Evolutionary conservation across 2,329 filamentous ascomycete species (phyloP).

Genomic region (Trichoderma atrobrunneum): DNA sequence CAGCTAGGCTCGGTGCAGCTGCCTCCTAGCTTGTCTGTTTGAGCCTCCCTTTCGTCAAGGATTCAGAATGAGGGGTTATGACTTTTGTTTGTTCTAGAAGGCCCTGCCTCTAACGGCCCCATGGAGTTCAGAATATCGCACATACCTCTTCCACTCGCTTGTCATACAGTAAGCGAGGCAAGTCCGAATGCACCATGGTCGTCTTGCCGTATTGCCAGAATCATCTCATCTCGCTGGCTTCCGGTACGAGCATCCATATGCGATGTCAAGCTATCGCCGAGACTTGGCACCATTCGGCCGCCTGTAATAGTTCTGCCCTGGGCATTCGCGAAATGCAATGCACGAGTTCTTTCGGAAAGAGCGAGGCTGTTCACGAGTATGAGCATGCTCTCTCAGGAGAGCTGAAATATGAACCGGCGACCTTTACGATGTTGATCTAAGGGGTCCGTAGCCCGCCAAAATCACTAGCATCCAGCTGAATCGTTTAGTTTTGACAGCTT

Average conservation of each 20-base stretch:
- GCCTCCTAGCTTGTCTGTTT: background rate
- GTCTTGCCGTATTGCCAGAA: background rate
- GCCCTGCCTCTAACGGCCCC: background rate
- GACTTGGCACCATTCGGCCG: background rate
- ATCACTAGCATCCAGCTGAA: background rate
- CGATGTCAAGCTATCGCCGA: background rate
- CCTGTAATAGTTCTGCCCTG: background rate
- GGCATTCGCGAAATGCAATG: background rate
- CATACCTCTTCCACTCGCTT: background rate
- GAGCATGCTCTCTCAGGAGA: background rate
- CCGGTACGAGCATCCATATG: background rate
- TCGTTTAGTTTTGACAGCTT: background rate
- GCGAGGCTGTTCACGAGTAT: background rate
- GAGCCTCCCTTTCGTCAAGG: background rate
- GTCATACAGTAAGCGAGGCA: background rate
- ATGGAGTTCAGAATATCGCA: background rate
- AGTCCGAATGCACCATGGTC: background rate
- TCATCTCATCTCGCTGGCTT: background rate
- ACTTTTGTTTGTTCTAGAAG: constrained; percentile 1
- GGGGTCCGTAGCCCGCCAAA: background rate
- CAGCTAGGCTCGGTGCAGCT: background rate
- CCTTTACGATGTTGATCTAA: background rate
- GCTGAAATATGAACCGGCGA: background rate
- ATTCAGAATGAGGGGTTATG: background rate
- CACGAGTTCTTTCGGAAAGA: background rate